A percentile compares a stretch with the other conserved stretches of the same genome.
Conservation (phyloP, 2,329 filamentous ascomycete genomes). For the Pseudogymnoascus sp. region DNA sequence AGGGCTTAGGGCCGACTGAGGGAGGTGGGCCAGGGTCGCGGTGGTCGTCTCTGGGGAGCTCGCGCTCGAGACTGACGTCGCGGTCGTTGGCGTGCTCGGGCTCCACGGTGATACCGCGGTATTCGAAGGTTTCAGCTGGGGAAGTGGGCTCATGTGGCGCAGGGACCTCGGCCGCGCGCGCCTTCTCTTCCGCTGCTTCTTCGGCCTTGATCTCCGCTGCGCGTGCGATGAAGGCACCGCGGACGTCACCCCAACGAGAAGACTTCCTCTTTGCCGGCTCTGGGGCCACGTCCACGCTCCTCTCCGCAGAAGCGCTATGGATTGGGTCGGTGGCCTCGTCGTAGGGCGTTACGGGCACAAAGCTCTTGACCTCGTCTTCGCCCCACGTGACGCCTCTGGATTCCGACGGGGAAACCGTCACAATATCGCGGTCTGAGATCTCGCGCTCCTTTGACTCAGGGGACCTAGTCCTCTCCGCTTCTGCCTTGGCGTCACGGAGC, state of each 20-base stretch:
- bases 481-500: slow-evolving; percentile 14
- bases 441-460: not conserved
- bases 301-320: not conserved
- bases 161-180: slow-evolving; percentile 23
- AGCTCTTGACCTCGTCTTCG: slow-evolving; percentile 57
- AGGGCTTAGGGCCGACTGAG: slow-evolving; percentile 49
- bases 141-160: slow-evolving; percentile 19
- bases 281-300: not conserved
- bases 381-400: slow-evolving; percentile 59
- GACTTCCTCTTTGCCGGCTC: not conserved
- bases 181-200: not conserved
- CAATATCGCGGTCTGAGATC: not conserved
- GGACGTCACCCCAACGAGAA: not conserved
- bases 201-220: not conserved
- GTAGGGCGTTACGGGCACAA: slow-evolving; percentile 53
- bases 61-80: slow-evolving; percentile 11
- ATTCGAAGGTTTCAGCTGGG: slow-evolving; percentile 18
- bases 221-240: not conserved
- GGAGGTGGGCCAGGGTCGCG: slow-evolving; percentile 38
- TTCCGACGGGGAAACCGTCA: slow-evolving; percentile 15
- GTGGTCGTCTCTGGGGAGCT: not conserved
- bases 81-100: slow-evolving; percentile 17
- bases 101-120: slow-evolving; percentile 23
- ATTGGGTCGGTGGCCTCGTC: slow-evolving; percentile 10
- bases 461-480: slow-evolving; percentile 5